Evolutionary conservation across 1,284 basidiomycete genomes (phyloP).

Genomic region (Stereum hirsutum): DNA sequence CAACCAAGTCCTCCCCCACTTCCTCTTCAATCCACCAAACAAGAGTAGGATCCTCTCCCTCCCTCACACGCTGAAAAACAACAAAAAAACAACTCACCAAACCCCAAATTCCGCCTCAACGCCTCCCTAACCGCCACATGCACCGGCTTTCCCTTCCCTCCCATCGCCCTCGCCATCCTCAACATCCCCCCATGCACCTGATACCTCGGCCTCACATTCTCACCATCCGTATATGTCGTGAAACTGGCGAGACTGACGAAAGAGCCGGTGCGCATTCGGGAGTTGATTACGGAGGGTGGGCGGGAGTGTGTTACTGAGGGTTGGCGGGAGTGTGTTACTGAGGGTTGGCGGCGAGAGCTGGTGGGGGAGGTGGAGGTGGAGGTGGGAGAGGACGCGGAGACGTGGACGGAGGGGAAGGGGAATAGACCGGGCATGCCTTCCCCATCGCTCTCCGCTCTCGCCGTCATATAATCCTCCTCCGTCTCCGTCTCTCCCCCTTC

Average conservation of each 20-base stretch:
- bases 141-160: slow-evolving; percentile 65
- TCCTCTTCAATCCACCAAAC: too few relatives aligned
- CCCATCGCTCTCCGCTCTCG: slow-evolving; percentile 13
- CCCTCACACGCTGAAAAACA: neutral
- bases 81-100: slow-evolving; percentile 39
- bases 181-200: slow-evolving; percentile 75
- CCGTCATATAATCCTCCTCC: slow-evolving; percentile 7
- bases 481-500: neutral
- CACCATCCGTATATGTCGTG: too few relatives aligned
- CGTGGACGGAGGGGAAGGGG: slow-evolving; percentile 1
- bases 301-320: neutral
- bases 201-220: slow-evolving; percentile 26
- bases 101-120: slow-evolving; percentile 55
- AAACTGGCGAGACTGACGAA: slow-evolving; percentile 12
- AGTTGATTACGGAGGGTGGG: neutral
- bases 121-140: slow-evolving; percentile 69
- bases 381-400: neutral
- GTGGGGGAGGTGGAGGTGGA: neutral
- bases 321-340: too few relatives aligned
- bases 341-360: too few relatives aligned
- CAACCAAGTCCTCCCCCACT: too few relatives aligned
- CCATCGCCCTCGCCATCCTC: slow-evolving; percentile 73
- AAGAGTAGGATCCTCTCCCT: slow-evolving; percentile 2
- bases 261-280: slow-evolving; percentile 8
- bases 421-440: slow-evolving; percentile 13